Percentiles rank a stretch among this genome's conserved stretches.
phyloP scores from a whole-genome alignment of 306 rosid species.

The Arachis hypogaea region DNA sequence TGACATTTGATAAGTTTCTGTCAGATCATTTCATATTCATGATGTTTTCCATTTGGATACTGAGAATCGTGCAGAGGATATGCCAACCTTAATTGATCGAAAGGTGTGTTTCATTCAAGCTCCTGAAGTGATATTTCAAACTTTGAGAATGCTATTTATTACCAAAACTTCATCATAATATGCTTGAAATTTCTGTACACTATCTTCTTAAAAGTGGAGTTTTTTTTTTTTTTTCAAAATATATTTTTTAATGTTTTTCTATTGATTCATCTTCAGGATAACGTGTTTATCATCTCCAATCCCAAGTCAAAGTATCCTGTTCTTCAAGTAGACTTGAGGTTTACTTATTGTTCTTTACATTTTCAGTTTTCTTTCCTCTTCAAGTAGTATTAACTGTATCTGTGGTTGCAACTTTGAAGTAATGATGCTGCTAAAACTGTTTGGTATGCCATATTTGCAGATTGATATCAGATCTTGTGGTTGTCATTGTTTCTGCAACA shows the following conservation, averaged over 20 bases:
- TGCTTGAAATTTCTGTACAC: slow-evolving; percentile 15
- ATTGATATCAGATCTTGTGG: slow-evolving; percentile 92
- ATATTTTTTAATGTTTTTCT: slow-evolving; percentile 27
- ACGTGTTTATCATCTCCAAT: slow-evolving; percentile 89
- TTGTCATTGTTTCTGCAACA: slow-evolving; percentile 96
- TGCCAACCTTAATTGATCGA: slow-evolving; percentile 91
- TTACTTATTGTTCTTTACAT: slow-evolving; percentile 30
- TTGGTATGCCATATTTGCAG: slow-evolving; percentile 53
- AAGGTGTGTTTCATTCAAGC: slow-evolving; percentile 54
- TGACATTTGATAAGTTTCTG: slow-evolving; percentile 43
- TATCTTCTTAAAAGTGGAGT: slow-evolving; percentile 13
- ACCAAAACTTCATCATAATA: slow-evolving; percentile 16
- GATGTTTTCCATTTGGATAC: slow-evolving; percentile 88
- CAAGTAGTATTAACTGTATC: slow-evolving; percentile 22
- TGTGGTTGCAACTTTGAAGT: slow-evolving; percentile 38
- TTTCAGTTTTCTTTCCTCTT: slow-evolving; percentile 10
- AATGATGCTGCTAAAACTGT: slow-evolving; percentile 41
- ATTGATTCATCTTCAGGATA: slow-evolving; percentile 65
- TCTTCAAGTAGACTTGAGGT: slow-evolving; percentile 91
- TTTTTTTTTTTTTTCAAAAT: background rate
- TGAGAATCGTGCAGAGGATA: slow-evolving; percentile 89
- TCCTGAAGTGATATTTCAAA: slow-evolving; percentile 37
- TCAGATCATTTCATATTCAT: slow-evolving; percentile 89
- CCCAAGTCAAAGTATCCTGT: slow-evolving; percentile 90
- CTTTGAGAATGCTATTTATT: slow-evolving; percentile 13